Conservation (phyloP, 176 grass and related monocot genomes). For the Bolboschoenus planiculmis region DNA sequence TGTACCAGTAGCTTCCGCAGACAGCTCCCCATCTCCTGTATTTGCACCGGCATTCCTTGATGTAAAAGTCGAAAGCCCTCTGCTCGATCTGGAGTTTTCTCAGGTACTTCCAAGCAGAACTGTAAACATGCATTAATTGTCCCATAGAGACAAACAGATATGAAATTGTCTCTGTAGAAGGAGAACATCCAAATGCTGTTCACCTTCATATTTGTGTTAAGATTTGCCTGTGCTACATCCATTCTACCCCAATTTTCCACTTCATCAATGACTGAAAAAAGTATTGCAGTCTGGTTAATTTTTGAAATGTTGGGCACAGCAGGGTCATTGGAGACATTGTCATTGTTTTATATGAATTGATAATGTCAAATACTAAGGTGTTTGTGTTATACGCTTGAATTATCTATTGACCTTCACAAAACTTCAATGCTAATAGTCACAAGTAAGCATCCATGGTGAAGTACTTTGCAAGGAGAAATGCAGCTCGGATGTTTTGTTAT, state of each 20-base stretch:
- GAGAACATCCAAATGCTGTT: neutral
- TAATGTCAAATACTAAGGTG: neutral
- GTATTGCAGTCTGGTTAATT: neutral
- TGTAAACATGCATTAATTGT: neutral
- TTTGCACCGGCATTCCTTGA: constrained; percentile 75
- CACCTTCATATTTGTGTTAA: neutral
- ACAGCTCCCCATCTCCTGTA: constrained; percentile 52
- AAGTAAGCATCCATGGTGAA: constrained; percentile 86
- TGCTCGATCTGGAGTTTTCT: constrained; percentile 78
- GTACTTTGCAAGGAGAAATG: constrained; percentile 85
- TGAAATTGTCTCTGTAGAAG: neutral
- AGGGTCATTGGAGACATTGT: neutral
- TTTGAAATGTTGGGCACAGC: neutral
- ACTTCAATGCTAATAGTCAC: constrained; percentile 51
- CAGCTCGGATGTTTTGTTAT: constrained; percentile 51
- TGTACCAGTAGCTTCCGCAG: constrained; percentile 55
- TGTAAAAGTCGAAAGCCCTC: constrained; percentile 65
- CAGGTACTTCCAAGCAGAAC: constrained; percentile 47
- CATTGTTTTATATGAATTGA: neutral
- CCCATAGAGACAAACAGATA: neutral
- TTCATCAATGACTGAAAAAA: neutral
- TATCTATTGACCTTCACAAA: neutral
- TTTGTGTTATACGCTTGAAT: neutral
- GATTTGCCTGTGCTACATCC: neutral
- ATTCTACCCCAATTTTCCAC: neutral